Percentiles rank a stretch among this genome's conserved stretches.
phyloP scores from a whole-genome alignment of 768 basidiomycete species.

The Lepiota brunneoincarnata region DNA sequence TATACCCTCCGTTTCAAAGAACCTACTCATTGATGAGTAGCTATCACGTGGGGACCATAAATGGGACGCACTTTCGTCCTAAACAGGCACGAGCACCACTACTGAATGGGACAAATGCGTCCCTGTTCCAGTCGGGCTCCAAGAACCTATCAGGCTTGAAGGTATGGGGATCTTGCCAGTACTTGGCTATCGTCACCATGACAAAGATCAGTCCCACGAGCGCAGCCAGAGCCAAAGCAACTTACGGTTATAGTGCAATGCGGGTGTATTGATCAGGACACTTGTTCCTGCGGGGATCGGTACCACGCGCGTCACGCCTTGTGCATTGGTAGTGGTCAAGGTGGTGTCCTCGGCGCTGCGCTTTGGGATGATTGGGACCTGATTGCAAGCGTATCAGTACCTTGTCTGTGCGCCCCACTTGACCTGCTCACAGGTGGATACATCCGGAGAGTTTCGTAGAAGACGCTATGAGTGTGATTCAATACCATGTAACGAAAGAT shows the following conservation, averaged over 20 bases:
- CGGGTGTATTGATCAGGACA: slow-evolving; percentile 34
- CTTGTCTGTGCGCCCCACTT: too few species aligned
- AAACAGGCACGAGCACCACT: not conserved
- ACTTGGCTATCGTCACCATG: slow-evolving; percentile 34
- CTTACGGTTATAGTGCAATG: slow-evolving; percentile 52
- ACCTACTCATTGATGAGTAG: slow-evolving; percentile 24
- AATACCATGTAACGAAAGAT: not conserved
- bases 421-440: slow-evolving; percentile 37
- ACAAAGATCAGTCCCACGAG: not conserved
- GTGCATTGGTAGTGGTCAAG: slow-evolving; percentile 27
- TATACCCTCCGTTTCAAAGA: slow-evolving; percentile 50
- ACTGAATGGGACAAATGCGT: slow-evolving; percentile 16
- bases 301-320: slow-evolving; percentile 37
- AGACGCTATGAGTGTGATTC: slow-evolving; percentile 29
- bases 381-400: not conserved
- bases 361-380: slow-evolving; percentile 46
- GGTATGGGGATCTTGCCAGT: slow-evolving; percentile 49
- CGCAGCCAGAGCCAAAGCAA: not conserved
- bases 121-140: slow-evolving; percentile 4
- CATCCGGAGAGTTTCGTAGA: slow-evolving; percentile 48
- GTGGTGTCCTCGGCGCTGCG: slow-evolving; percentile 42
- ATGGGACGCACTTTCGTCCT: not conserved
- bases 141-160: slow-evolving; percentile 29
- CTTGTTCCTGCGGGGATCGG: slow-evolving; percentile 40
- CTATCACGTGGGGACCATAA: too few species aligned